Conservation (phyloP, 306 rosid genomes). For the Ochetophila trinervis region DNA sequence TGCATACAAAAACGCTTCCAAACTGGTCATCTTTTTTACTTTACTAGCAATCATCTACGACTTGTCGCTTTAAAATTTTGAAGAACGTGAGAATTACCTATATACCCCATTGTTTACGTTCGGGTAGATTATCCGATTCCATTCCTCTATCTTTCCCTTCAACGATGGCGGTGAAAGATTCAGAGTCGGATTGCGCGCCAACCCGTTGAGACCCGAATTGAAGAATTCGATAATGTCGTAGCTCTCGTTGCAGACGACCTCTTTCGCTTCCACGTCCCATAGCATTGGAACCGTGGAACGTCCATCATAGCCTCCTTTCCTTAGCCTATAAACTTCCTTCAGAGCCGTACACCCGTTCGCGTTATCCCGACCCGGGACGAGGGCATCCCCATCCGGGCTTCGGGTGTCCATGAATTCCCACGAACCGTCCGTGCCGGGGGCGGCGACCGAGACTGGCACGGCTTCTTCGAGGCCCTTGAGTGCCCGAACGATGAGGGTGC, state of each 20-base stretch:
- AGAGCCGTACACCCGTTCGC: conserved; percentile 57
- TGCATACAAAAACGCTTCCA: conserved; percentile 11
- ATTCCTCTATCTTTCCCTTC: conserved; percentile 61
- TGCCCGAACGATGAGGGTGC: conserved; percentile 76
- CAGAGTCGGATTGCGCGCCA: conserved; percentile 56
- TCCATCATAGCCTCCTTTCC: conserved; percentile 67
- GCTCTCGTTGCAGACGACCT: conserved; percentile 82
- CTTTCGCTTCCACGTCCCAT: conserved; percentile 49
- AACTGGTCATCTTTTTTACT: background rate
- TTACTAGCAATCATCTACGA: background rate
- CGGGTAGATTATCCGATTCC: conserved; percentile 76
- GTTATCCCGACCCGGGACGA: conserved; percentile 49
- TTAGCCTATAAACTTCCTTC: conserved; percentile 62
- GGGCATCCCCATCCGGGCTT: conserved; percentile 5
- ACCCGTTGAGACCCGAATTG: conserved; percentile 62
- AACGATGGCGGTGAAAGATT: conserved; percentile 63
- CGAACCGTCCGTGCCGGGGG: conserved; percentile 75
- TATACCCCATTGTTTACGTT: conserved; percentile 88
- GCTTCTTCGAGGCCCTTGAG: conserved; percentile 75
- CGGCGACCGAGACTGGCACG: conserved; percentile 63
- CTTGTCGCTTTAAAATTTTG: background rate
- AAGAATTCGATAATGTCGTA: conserved; percentile 62
- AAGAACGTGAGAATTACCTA: conserved; percentile 34
- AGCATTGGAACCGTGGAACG: conserved; percentile 83
- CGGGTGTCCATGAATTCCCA: conserved; percentile 56